A percentile compares a stretch with the other conserved stretches of the same genome.
Evolutionary conservation across 2,329 filamentous ascomycete species (phyloP).

Genomic region (Phyllosticta citribraziliensis): DNA sequence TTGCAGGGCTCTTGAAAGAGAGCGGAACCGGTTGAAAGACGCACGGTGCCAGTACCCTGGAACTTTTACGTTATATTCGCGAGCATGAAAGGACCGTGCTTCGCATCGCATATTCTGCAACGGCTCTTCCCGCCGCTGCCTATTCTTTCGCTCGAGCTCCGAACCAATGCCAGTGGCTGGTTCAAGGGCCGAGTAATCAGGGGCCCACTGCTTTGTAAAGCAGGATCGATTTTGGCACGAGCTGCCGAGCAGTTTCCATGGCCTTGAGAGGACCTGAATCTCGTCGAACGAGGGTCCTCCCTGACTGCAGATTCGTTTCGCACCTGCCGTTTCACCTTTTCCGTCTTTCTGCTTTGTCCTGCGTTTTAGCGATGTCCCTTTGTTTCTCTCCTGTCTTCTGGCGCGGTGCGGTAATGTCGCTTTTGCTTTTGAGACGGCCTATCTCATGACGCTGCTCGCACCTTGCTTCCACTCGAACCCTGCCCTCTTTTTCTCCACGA

Average conservation of each 20-base stretch:
- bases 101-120: conserved; percentile 1
- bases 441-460: neutral
- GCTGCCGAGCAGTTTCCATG: neutral
- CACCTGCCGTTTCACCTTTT: neutral
- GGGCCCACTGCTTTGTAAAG: neutral
- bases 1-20: conserved; percentile 30
- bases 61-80: conserved; percentile 8
- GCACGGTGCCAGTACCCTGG: neutral
- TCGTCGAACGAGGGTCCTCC: neutral
- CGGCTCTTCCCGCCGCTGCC: conserved; percentile 5
- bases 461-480: neutral
- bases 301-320: neutral
- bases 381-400: neutral
- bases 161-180: conserved; percentile 1
- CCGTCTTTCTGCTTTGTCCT: conserved; percentile 1
- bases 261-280: neutral
- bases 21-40: conserved; percentile 18
- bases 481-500: neutral
- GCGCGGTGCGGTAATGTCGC: conserved; percentile 1
- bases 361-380: conserved; percentile 9
- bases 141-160: neutral
- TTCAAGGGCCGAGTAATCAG: conserved; percentile 3
- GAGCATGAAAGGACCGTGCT: conserved; percentile 4
- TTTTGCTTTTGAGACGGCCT: neutral
- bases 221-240: neutral